Base-by-base conservation (phyloP, 768 basidiomycete genomes). In the Lyophyllum shimeji region DNA sequence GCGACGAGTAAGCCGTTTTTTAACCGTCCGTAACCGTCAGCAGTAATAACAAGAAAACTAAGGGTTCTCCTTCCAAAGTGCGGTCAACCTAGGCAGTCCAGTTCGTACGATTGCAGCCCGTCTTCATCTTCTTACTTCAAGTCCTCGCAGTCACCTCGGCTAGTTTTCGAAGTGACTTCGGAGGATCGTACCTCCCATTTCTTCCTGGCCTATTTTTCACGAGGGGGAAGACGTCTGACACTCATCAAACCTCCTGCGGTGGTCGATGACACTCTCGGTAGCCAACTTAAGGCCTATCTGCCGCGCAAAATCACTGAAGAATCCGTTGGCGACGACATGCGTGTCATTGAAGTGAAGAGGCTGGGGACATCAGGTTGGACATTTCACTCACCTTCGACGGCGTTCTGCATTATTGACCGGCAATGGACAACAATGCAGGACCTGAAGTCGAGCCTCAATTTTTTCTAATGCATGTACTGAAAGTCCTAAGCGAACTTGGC, bases 1-100 rank as follows among this genome's bases (percentile, higher is more conserved):
- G 46, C 69, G 74, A 54, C 75, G 83, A 63, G 89, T 89, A 63
- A 55, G 78, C 71, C 33, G 23, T 11, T 47, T 23, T 18, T 50
- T 52, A 46, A 55, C 44, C 11, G n/a, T 40, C 50, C 23, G 29
- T 29, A 46, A 34, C 25, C 49, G 57, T 11, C 56, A 25, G 7
- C 58, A 23, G 46, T 37, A 57, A 48, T 50, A n/a, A 49, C 23
- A 17, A 3, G 42, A n/a, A 12, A 17, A 34, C 24, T 62, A 91
- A 89, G 89, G 89, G 34, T 91, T 84, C 63, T 73, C 80, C n/a
- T 90, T 87, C 59, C 73, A 84, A 61, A 81, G 89, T 23, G 76
- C 80, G n/a, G 75, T 83, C 31, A 84, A 83, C 60, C 76, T 79
- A 7, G 81, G 79, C 31, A 79, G 78, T 57, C 60, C 80, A 27